A percentile compares a stretch with the other conserved stretches of the same genome.
These are phyloP conservation scores for Exophiala bonariae DNA, from an alignment of 2,329 filamentous ascomycete species.

Conservation along the genomic window DNA sequence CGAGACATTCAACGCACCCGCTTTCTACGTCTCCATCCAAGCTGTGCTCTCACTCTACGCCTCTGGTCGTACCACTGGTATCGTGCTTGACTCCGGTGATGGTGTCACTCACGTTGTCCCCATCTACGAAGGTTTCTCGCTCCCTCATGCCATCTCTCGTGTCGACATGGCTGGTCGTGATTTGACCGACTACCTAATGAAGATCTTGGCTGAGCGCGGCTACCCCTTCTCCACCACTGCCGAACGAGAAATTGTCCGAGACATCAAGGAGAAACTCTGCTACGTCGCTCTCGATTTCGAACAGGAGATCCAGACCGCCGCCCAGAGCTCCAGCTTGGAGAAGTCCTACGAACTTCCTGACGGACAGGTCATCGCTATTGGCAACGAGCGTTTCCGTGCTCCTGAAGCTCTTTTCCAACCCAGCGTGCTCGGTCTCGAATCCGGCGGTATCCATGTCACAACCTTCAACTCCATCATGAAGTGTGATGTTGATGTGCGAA, in stretches of 20 bases:
- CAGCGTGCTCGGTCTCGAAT: constrained; percentile 95
- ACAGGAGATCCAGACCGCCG: constrained; percentile 99
- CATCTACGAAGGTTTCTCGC: constrained; percentile 99
- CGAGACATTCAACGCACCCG: constrained; percentile 99
- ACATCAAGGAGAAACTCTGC: constrained; percentile 99
- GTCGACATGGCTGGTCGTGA: constrained; percentile 99
- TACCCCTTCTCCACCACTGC: constrained; percentile 99
- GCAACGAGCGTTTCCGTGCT: constrained; percentile 99
- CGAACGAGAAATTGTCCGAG: constrained; percentile 99
- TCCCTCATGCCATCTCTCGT: constrained; percentile 99
- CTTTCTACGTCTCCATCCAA: constrained; percentile 99
- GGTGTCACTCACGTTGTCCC: constrained; percentile 99
- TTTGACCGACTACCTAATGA: constrained; percentile 99
- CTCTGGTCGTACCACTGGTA: constrained; percentile 99
- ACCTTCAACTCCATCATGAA: constrained; percentile 99
- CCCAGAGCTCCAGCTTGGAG: constrained; percentile 97
- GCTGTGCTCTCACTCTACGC: constrained; percentile 98
- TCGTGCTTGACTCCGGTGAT: constrained; percentile 99
- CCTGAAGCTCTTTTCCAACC: constrained; percentile 99
- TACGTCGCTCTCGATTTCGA: constrained; percentile 99
- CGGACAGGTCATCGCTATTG: constrained; percentile 99
- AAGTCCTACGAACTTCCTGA: constrained; percentile 99
- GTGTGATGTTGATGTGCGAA: constrained; percentile 99
- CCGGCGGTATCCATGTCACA: constrained; percentile 98
- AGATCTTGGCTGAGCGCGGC: constrained; percentile 98